A percentile compares a stretch with the other conserved stretches of the same genome.
These are phyloP conservation scores for Teratosphaeria epicoccoides DNA, from an alignment of 2,329 filamentous ascomycete species.

Conservation along the genomic window DNA sequence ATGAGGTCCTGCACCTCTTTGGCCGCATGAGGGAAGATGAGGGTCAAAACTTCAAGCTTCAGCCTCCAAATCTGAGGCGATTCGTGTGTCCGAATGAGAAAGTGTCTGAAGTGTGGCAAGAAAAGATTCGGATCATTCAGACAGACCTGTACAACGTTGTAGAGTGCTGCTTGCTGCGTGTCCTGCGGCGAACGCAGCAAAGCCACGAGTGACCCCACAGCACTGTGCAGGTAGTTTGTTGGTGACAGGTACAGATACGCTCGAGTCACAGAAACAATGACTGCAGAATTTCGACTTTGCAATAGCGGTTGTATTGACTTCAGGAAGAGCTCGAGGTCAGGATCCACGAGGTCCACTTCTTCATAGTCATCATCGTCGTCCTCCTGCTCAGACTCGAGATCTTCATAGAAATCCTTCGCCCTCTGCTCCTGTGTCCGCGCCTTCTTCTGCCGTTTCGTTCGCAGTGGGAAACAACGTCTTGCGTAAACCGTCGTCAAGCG, in stretches of 20 bases:
- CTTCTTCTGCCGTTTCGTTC: slow-evolving; percentile 48
- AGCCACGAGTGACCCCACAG: slow-evolving; percentile 76
- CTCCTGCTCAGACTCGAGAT: slow-evolving; percentile 39
- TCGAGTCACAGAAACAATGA: slow-evolving; percentile 76
- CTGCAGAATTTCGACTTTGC: slow-evolving; percentile 84
- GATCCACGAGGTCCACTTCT: slow-evolving; percentile 55
- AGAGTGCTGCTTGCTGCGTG: slow-evolving; percentile 79
- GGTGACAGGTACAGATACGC: slow-evolving; percentile 81
- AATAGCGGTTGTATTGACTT: slow-evolving; percentile 73
- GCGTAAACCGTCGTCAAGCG: slow-evolving; percentile 75
- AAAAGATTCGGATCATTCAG: slow-evolving; percentile 68
- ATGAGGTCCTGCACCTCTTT: slow-evolving; percentile 72
- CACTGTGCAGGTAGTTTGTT: slow-evolving; percentile 58
- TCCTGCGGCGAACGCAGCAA: slow-evolving; percentile 76
- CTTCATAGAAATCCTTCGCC: slow-evolving; percentile 65
- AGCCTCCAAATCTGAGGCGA: slow-evolving; percentile 74
- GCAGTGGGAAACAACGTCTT: slow-evolving; percentile 73
- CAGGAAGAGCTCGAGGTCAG: slow-evolving; percentile 72
- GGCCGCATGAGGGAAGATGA: slow-evolving; percentile 78
- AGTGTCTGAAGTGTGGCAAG: slow-evolving; percentile 78
- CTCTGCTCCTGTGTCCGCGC: slow-evolving; percentile 30
- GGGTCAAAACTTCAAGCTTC: slow-evolving; percentile 81
- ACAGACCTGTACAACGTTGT: slow-evolving; percentile 92
- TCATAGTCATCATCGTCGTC: slow-evolving; percentile 40
- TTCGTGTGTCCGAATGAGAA: slow-evolving; percentile 73